Evolutionary conservation across 257 asterid genomes (phyloP).

Genomic region (Rubia yunnanensis): DNA sequence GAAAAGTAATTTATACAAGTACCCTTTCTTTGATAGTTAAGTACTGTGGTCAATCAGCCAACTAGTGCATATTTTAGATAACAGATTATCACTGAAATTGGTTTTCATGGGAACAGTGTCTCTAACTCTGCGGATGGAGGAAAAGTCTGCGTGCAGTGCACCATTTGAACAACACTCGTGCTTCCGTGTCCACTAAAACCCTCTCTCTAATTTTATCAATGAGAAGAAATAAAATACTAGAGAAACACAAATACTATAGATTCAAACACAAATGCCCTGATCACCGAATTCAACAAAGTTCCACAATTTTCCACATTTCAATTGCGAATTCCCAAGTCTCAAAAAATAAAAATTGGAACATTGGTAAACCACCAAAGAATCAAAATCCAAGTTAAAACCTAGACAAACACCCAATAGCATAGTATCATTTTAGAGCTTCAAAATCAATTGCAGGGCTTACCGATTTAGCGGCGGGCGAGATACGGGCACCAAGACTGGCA

Average conservation of each 20-base stretch:
- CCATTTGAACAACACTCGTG: neutral
- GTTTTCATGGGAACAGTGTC: no score
- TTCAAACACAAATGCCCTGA: neutral
- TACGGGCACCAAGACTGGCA: constrained; percentile 51
- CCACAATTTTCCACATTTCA: neutral
- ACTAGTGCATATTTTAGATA: neutral
- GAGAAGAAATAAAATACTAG: neutral
- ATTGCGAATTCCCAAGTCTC: neutral
- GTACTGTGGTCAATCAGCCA: neutral
- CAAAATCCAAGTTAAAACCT: neutral
- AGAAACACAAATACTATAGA: neutral
- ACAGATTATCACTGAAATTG: no score
- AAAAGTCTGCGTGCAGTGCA: neutral
- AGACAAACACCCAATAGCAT: neutral
- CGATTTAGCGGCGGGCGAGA: constrained; percentile 32
- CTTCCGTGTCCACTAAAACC: neutral
- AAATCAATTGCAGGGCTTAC: constrained; percentile 25
- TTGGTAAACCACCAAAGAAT: neutral
- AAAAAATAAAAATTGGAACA: neutral
- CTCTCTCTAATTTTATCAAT: neutral
- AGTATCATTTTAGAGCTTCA: neutral
- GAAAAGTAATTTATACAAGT: neutral
- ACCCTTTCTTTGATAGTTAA: neutral
- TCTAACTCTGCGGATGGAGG: neutral
- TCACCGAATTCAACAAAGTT: neutral